Conservation (phyloP, 129 eudicot species). For the Helichrysum umbraculigerum region DNA sequence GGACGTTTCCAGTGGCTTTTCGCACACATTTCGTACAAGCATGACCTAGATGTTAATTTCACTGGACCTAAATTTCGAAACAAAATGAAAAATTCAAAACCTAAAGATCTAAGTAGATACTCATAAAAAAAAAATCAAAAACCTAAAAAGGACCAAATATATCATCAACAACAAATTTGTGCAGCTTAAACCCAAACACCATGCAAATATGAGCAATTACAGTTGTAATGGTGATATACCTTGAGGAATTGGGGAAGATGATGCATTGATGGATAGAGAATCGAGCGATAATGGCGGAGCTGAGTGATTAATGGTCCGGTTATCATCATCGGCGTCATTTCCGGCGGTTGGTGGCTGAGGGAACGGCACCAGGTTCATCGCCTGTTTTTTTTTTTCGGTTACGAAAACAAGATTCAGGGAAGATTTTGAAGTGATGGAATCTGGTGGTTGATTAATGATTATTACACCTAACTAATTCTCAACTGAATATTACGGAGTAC, state of each 20-base stretch:
- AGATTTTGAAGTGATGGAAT: too few relatives aligned
- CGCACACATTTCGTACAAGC: slow-evolving; percentile 49
- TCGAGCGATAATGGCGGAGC: neutral
- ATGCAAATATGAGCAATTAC: slow-evolving; percentile 16
- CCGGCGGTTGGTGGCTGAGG: slow-evolving; percentile 25
- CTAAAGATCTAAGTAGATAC: neutral
- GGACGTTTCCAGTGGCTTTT: slow-evolving; percentile 46
- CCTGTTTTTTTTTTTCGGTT: too few relatives aligned
- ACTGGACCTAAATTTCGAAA: slow-evolving; percentile 21
- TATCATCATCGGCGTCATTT: slow-evolving; percentile 1
- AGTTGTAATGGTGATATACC: slow-evolving; percentile 27
- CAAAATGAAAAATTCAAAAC: neutral
- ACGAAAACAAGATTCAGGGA: too few relatives aligned
- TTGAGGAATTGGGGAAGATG: slow-evolving; percentile 25
- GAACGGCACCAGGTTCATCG: slow-evolving; percentile 20
- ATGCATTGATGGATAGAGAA: slow-evolving; percentile 16
- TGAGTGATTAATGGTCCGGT: neutral
- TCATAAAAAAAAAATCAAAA: neutral
- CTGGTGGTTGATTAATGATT: too few relatives aligned
- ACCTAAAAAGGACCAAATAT: slow-evolving; percentile 9
- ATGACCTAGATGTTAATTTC: slow-evolving; percentile 41
- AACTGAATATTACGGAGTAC: too few relatives aligned
- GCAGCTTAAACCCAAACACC: slow-evolving; percentile 11
- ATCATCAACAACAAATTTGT: neutral
- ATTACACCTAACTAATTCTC: too few relatives aligned